Evolutionary conservation across 345 rosid species (phyloP), one percentile per base, ranked within the genome.

Genomic region (Noccaea bulbosa): DNA sequence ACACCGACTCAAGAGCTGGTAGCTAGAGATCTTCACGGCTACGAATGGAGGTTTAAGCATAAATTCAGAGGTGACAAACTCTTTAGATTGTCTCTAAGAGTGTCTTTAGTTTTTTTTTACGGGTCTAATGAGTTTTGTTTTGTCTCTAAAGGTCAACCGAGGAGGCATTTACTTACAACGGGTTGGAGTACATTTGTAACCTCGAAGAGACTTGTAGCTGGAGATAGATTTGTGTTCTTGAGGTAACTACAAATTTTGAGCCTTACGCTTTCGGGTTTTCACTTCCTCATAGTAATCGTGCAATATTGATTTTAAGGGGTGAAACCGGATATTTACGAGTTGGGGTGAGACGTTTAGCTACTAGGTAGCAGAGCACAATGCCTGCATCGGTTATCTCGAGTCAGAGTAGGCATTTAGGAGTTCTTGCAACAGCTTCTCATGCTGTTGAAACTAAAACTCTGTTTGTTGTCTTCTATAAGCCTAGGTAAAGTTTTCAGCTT

Each of bases 131-230:
- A 38, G 51, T 55, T 72, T 24, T 24, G 8, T 64, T 46, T 11
- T 7, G 8, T 27, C 47, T 33, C 8, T 35, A 11, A 44, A 89
- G 96, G 96, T 22, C 91, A 87, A 78, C 96, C 96, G 2, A 72
- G 87, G 62, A 86, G 93, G 57, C 93, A 89, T 83, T 76, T 89
- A 70, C 91, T 89, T 49, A 89, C 91, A 12, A 87, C 93, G 0
- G 96, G 96, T 34, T 89, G 96, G 96, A 89, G 89, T 57, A 84
- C 89, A 8, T 89, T 86, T 65, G 93, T 89, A 38, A 81, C 89
- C 35, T 81, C 89, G 5, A 89, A 89, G 66, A 83, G 87, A 78
- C 77, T 89, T 63, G 86, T 78, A 34, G 88, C 91, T 0, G 89
- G 96, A 70, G 96, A 89, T 75, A 85, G 84, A 12, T 83, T 89